These are phyloP conservation scores for Arbutus unedo DNA, from an alignment of 148 eudicot genomes.

Conservation along the genomic window DNA sequence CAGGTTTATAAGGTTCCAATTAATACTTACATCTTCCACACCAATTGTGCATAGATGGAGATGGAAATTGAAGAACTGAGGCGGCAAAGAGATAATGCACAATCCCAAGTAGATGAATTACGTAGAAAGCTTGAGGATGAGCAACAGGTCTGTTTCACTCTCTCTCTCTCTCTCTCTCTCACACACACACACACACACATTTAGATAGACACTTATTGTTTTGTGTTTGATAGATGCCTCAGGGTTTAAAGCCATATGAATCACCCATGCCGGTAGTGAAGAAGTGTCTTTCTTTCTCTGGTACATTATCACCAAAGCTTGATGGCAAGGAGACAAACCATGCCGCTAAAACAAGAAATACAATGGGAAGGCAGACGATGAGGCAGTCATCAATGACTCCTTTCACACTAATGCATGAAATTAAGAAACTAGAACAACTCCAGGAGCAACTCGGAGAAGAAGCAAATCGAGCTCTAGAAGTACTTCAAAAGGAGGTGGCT, in stretches of 20 bases:
- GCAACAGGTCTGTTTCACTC: constrained; percentile 34
- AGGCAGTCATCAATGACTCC: constrained; percentile 92
- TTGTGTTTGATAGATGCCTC: constrained; percentile 7
- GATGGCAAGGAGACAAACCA: constrained; percentile 46
- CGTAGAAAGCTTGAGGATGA: constrained; percentile 64
- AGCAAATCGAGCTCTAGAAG: constrained; percentile 92
- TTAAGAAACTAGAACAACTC: constrained; percentile 88
- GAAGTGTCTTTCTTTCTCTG: constrained; percentile 81
- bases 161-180: constrained; percentile 9
- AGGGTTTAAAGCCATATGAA: constrained; percentile 44
- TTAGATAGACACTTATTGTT: background rate
- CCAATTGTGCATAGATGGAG: constrained; percentile 56
- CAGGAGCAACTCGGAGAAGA: constrained; percentile 96
- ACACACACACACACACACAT: background rate
- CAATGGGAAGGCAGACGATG: constrained; percentile 56
- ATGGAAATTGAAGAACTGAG: constrained; percentile 81
- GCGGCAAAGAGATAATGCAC: constrained; percentile 83
- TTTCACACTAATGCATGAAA: constrained; percentile 89
- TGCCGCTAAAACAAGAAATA: constrained; percentile 41
- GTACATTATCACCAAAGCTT: constrained; percentile 39
- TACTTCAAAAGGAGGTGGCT: constrained; percentile 87
- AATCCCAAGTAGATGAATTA: constrained; percentile 71
- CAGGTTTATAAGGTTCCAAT: background rate
- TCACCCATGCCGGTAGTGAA: constrained; percentile 58
- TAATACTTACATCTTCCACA: background rate